phyloP scores from a whole-genome alignment of 805 yeast genomes.

The Ogataea ramenticola region DNA sequence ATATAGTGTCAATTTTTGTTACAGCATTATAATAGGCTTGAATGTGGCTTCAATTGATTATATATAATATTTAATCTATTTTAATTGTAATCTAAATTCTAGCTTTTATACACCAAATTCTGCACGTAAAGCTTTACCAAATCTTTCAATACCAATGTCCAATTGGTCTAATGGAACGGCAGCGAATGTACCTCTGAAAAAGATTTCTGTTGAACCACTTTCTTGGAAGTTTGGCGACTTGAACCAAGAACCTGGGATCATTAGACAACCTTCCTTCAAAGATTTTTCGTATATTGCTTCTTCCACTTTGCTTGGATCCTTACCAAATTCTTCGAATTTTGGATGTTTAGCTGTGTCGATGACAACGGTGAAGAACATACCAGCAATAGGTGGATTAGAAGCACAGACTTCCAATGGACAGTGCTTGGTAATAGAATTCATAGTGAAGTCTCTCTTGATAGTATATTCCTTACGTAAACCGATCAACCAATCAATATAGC shows the following conservation, averaged over 20 bases:
- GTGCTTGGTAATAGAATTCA: constrained; percentile 61
- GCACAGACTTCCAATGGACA: constrained; percentile 39
- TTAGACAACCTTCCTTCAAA: constrained; percentile 52
- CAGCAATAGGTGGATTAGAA: constrained; percentile 65
- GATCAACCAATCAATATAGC: constrained; percentile 85
- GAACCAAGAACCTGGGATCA: constrained; percentile 86
- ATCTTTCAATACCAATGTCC: constrained; percentile 54
- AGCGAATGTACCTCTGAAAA: constrained; percentile 85
- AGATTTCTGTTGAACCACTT: constrained; percentile 40
- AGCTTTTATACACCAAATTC: constrained; percentile 39
- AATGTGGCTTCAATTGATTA: too few relatives aligned
- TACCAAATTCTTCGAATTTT: constrained; percentile 46
- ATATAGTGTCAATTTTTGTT: too few relatives aligned
- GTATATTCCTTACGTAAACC: constrained; percentile 79
- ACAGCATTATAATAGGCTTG: too few relatives aligned
- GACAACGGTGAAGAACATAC: constrained; percentile 75
- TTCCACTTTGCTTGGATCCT: constrained; percentile 62
- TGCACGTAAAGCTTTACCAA: constrained; percentile 53
- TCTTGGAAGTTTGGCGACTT: constrained; percentile 40
- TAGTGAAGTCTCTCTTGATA: constrained; percentile 78
- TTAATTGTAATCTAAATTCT: too few relatives aligned
- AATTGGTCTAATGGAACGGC: constrained; percentile 70
- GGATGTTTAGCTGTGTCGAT: constrained; percentile 81
- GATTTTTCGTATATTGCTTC: constrained; percentile 53
- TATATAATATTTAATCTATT: too few relatives aligned